phyloP scores from a whole-genome alignment of 768 basidiomycete genomes.

The Boletus fagicola region DNA sequence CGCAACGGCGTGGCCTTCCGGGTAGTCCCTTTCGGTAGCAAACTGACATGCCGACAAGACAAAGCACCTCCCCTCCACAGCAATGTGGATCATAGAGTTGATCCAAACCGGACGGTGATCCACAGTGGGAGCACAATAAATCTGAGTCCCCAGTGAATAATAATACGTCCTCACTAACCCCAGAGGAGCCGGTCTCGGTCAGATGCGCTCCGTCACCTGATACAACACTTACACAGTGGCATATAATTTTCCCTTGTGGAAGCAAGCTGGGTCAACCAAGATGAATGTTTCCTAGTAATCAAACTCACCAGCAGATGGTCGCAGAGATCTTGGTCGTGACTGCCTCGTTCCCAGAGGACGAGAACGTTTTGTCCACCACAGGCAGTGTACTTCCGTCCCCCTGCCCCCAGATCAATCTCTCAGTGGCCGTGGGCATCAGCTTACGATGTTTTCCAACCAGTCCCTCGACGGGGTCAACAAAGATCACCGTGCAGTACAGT shows the following conservation, averaged over 20 bases:
- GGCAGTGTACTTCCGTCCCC: slow-evolving; percentile 56
- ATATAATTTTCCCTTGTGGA: slow-evolving; percentile 68
- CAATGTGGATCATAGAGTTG: slow-evolving; percentile 59
- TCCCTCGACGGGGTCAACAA: slow-evolving; percentile 52
- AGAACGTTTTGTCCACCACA: slow-evolving; percentile 44
- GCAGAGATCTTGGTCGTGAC: slow-evolving; percentile 50
- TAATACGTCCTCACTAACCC: slow-evolving; percentile 55
- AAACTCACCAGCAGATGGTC: slow-evolving; percentile 55
- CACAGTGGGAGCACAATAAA: slow-evolving; percentile 68
- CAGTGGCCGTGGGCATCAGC: slow-evolving; percentile 58
- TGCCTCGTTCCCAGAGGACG: slow-evolving; percentile 14
- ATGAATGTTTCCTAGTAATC: too few species aligned
- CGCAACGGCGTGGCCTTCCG: slow-evolving; percentile 44
- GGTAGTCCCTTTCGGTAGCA: slow-evolving; percentile 53
- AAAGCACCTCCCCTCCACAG: slow-evolving; percentile 67
- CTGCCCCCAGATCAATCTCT: slow-evolving; percentile 62
- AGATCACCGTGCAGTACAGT: slow-evolving; percentile 59
- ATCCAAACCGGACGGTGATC: slow-evolving; percentile 58
- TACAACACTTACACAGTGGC: slow-evolving; percentile 49
- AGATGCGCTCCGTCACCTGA: background rate
- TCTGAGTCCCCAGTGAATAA: slow-evolving; percentile 55
- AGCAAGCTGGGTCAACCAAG: background rate
- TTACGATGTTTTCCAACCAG: slow-evolving; percentile 64
- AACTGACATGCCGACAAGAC: slow-evolving; percentile 65
- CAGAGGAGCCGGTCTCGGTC: slow-evolving; percentile 1